Conservation (phyloP, 2,329 filamentous ascomycete species). For the Pseudogymnoascus sp. region DNA sequence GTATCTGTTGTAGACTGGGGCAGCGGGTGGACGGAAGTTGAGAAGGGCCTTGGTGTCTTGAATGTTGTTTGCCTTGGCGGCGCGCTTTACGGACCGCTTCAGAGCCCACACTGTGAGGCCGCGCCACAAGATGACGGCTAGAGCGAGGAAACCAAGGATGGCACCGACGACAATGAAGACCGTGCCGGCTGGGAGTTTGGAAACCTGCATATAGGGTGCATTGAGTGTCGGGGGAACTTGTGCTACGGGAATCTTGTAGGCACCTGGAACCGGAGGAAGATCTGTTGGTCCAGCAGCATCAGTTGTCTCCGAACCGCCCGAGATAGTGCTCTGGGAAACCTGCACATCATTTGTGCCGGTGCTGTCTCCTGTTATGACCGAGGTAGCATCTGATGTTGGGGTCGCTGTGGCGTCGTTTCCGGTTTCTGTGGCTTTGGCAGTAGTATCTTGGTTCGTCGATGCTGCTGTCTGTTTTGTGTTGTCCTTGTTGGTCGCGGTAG, state of each 20-base stretch:
- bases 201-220: conserved; percentile 89
- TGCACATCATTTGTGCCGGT: conserved; percentile 4
- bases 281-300: conserved; percentile 15
- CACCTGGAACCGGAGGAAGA: conserved; percentile 49
- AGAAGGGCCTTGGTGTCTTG: conserved; percentile 59
- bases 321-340: conserved; percentile 15
- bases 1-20: conserved; percentile 57
- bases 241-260: conserved; percentile 60
- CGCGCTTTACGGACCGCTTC: conserved; percentile 81
- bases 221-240: conserved; percentile 73
- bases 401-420: not conserved
- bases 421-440: not conserved
- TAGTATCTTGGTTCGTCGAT: conserved; percentile 14
- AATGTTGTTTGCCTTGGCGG: conserved; percentile 66
- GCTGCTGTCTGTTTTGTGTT: conserved; percentile 17
- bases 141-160: conserved; percentile 72
- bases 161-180: conserved; percentile 94
- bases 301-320: conserved; percentile 10
- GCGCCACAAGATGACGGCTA: conserved; percentile 82
- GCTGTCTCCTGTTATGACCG: conserved; percentile 17
- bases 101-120: conserved; percentile 81
- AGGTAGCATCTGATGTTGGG: not conserved
- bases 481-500: conserved; percentile 13
- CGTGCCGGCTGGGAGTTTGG: conserved; percentile 78
- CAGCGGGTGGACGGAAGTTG: conserved; percentile 46